Evolutionary conservation across 345 rosid genomes (phyloP).

Genomic region (Heritiera littoralis): DNA sequence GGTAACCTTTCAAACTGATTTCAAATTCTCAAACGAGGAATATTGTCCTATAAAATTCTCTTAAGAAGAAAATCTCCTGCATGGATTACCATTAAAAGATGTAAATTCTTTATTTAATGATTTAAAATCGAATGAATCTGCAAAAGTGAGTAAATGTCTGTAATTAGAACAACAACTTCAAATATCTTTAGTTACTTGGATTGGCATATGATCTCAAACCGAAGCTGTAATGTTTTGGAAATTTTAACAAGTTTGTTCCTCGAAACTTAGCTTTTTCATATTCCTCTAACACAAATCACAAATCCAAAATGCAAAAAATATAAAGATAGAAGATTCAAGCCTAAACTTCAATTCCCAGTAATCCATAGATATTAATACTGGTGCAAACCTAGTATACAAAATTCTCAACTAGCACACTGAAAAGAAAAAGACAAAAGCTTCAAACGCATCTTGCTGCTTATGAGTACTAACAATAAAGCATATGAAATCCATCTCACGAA

Average conservation of each 20-base stretch:
- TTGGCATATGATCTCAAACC: neutral
- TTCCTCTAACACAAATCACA: neutral
- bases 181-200: neutral
- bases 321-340: neutral
- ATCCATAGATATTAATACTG: neutral
- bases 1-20: slow-evolving; percentile 1
- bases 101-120: neutral
- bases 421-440: neutral
- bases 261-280: neutral
- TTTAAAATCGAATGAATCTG: neutral
- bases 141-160: neutral
- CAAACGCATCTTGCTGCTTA: neutral
- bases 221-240: neutral
- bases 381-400: neutral
- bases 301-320: neutral
- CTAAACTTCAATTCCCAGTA: neutral
- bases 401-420: slow-evolving; percentile 1
- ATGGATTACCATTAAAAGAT: neutral
- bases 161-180: neutral
- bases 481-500: neutral
- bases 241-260: slow-evolving; percentile 5
- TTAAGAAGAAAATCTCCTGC: neutral
- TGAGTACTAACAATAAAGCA: neutral
- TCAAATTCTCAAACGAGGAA: neutral
- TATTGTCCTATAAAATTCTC: neutral